Evolutionary conservation across 2,329 filamentous ascomycete species (phyloP).

Genomic region (Verticillium isaacii): DNA sequence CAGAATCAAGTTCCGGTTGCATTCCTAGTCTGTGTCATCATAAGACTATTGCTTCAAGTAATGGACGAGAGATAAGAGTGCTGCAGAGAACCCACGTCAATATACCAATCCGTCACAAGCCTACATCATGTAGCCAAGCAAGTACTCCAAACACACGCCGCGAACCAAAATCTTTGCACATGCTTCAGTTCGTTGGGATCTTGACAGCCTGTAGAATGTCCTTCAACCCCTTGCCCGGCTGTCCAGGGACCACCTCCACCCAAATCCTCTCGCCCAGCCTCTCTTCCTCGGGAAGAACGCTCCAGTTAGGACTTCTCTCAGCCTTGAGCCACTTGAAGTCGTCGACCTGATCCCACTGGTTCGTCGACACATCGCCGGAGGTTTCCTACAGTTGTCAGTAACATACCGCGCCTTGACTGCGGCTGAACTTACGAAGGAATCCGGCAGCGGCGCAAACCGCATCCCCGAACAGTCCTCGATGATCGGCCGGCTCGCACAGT

Average conservation of each 20-base stretch:
- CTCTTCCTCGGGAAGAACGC: constrained; percentile 55
- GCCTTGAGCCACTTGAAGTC: constrained; percentile 97
- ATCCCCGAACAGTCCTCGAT: constrained; percentile 83
- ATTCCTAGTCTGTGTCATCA: too few relatives aligned
- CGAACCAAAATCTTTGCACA: too few relatives aligned
- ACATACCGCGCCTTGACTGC: not conserved
- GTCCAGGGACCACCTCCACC: constrained; percentile 62
- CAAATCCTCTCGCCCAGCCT: constrained; percentile 61
- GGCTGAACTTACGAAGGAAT: constrained; percentile 57
- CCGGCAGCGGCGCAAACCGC: constrained; percentile 73
- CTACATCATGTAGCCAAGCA: too few relatives aligned
- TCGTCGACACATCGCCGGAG: constrained; percentile 33
- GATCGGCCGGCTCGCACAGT: constrained; percentile 79
- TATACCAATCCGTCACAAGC: too few relatives aligned
- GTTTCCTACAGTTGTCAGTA: constrained; percentile 16
- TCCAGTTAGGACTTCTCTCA: constrained; percentile 86
- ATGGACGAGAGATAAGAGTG: too few relatives aligned
- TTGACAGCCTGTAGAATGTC: constrained; percentile 58
- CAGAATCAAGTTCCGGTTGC: too few relatives aligned
- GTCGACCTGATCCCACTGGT: constrained; percentile 86
- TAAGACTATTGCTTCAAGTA: too few relatives aligned
- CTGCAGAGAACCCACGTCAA: too few relatives aligned
- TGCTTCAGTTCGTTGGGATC: constrained; percentile 18
- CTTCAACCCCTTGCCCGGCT: constrained; percentile 55
- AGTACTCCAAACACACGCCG: too few relatives aligned